phyloP scores from a whole-genome alignment of 176 grass and related monocot species.

The Raddia distichophylla region DNA sequence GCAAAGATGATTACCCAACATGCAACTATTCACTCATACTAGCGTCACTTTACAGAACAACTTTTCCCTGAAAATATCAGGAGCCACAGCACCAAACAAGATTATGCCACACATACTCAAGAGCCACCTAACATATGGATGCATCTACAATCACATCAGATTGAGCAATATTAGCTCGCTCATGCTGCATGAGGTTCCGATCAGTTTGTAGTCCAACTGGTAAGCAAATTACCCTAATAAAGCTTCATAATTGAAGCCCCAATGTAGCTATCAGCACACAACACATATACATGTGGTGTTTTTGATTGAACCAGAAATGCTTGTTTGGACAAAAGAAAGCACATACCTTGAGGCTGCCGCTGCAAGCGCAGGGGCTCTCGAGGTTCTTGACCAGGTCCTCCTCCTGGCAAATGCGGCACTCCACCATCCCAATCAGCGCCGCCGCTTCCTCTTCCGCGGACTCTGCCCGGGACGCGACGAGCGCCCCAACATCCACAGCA shows the following conservation, averaged over 20 bases:
- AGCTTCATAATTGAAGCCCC: neutral
- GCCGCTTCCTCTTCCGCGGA: conserved; percentile 44
- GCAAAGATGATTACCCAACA: conserved; percentile 34
- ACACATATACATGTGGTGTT: neutral
- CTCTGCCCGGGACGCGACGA: conserved; percentile 22
- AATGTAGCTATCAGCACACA: neutral
- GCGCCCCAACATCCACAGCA: conserved; percentile 61
- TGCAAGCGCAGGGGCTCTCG: conserved; percentile 88
- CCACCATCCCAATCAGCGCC: conserved; percentile 67
- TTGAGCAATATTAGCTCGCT: neutral
- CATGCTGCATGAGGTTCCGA: conserved; percentile 8
- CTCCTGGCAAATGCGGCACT: conserved; percentile 98
- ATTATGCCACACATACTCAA: conserved; percentile 12
- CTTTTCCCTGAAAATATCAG: conserved; percentile 28
- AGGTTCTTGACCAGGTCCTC: conserved; percentile 80
- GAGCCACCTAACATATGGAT: neutral
- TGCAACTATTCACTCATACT: conserved; percentile 17
- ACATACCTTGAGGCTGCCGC: conserved; percentile 80
- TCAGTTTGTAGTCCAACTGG: conserved; percentile 6
- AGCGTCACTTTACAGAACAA: conserved; percentile 13
- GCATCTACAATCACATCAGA: neutral
- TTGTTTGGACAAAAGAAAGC: conserved; percentile 26
- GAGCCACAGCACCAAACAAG: conserved; percentile 27
- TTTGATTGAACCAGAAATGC: neutral
- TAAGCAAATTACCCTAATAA: neutral